Evolutionary conservation across 257 asterid genomes (phyloP), one percentile per base, ranked within the genome.

Genomic region (Gentiana macrophylla): DNA sequence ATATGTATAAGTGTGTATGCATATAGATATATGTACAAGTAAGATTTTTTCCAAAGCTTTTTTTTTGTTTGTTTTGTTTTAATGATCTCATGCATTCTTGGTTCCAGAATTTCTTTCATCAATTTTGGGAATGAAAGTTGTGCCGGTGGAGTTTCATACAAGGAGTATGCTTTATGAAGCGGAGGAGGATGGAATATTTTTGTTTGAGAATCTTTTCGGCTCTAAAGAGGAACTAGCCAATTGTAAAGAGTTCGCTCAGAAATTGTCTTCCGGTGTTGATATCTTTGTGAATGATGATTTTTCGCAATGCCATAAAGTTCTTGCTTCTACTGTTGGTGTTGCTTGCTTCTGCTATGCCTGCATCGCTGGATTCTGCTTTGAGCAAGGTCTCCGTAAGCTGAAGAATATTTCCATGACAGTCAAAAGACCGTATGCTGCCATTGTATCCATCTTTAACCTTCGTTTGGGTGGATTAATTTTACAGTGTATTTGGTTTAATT

Each of bases 271-370:
- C 59, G 84, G 84, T 24, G 77, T 84, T 55, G 95, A 91, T 84
- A 83, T 91, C 67, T 68, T 81, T 63, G 90, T 91, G 56, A 91
- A 87, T 69, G 98, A 91, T 59, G 74, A 95, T 15, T 84, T 87
- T 74, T 91, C 86, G 8, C 83, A 84, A 61, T 79, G 89, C 53
- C 96, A 84, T 68, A 91, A 81, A 74, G 59, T 78, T 68, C 88
- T 87, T 60, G 92, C 98, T 53, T 91, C 96, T 43, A 91, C 94
- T 35, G 96, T 91, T 62, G 96, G 95, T 50, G 59, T 84, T 66
- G 72, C 93, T 72, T 37, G 86, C 68, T 87, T 76, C 75, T 82
- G 86, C 71, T 62, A 49, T 71, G 83, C 86, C 57, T 76, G 70
- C 63, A 60, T 87, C 67, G 84, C 94, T 15, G 98, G 98, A 56